Percentiles rank a stretch among this genome's conserved stretches.
These are phyloP conservation scores for Phalaenopsis equestris DNA, from an alignment of 106 monocot species.

Conservation along the genomic window DNA sequence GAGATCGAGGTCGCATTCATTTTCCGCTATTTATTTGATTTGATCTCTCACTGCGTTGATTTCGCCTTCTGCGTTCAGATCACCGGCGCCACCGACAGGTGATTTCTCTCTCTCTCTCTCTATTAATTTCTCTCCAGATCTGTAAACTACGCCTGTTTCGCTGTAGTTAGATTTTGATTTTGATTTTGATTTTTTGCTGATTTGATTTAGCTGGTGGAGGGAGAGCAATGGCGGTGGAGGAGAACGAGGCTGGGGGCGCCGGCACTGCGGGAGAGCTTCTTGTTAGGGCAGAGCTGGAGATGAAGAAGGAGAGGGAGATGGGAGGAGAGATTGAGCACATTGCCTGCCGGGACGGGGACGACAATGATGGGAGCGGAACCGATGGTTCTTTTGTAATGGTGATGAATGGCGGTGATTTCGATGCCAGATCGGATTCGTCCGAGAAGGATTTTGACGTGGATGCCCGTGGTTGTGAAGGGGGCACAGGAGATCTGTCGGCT, in stretches of 20 bases:
- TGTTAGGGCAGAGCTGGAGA: background rate
- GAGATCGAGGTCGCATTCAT: background rate
- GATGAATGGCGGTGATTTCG: background rate
- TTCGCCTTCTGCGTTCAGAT: background rate
- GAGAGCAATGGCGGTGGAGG: slow-evolving; percentile 4
- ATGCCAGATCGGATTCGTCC: slow-evolving; percentile 9
- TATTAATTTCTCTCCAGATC: slow-evolving; percentile 1
- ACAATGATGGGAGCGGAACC: slow-evolving; percentile 1
- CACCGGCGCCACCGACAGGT: background rate
- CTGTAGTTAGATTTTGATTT: background rate
- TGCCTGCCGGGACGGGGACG: slow-evolving; percentile 2
- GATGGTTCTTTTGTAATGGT: slow-evolving; percentile 10
- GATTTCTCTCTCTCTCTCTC: background rate
- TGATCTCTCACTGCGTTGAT: background rate
- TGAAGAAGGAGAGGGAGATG: slow-evolving; percentile 9
- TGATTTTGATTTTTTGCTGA: background rate
- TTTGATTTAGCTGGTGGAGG: background rate
- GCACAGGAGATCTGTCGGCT: background rate
- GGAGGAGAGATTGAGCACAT: slow-evolving; percentile 8
- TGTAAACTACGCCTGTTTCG: background rate
- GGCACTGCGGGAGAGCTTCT: background rate
- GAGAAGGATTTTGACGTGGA: background rate
- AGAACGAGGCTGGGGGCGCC: background rate
- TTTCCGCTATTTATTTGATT: background rate
- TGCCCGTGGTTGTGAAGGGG: background rate